Evolutionary conservation across 2,329 filamentous ascomycete genomes (phyloP).

Genomic region (Cryoendolithus antarcticus): DNA sequence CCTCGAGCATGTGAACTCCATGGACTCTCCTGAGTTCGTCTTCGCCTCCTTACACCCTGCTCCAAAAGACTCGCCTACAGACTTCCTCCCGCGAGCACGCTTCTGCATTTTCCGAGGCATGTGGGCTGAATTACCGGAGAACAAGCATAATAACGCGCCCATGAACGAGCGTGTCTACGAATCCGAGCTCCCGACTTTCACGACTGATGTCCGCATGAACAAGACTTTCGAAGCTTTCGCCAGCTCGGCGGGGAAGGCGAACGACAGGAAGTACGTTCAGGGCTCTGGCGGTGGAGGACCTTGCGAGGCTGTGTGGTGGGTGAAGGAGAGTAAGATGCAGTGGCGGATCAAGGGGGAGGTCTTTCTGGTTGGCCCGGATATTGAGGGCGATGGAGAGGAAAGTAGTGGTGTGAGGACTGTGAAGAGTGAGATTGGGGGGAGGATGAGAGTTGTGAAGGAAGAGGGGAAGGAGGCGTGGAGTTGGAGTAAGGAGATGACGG

Average conservation of each 20-base stretch:
- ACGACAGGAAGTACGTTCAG: slow-evolving; percentile 28
- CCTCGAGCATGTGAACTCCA: slow-evolving; percentile 36
- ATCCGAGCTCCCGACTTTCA: slow-evolving; percentile 70
- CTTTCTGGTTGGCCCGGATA: slow-evolving; percentile 61
- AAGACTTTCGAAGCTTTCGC: slow-evolving; percentile 63
- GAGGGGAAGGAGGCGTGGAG: slow-evolving; percentile 48
- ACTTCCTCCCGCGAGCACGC: slow-evolving; percentile 47
- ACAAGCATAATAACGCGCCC: slow-evolving; percentile 60
- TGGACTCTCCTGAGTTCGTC: slow-evolving; percentile 38
- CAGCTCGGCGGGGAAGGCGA: slow-evolving; percentile 35
- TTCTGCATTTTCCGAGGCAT: slow-evolving; percentile 79
- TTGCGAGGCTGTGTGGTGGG: slow-evolving; percentile 81
- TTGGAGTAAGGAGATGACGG: slow-evolving; percentile 68
- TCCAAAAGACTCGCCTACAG: slow-evolving; percentile 26
- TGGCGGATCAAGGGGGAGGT: slow-evolving; percentile 73
- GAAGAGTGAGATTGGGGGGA: slow-evolving; percentile 45
- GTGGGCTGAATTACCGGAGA: slow-evolving; percentile 60
- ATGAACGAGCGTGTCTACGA: slow-evolving; percentile 60
- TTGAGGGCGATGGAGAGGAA: slow-evolving; percentile 39
- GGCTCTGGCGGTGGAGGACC: slow-evolving; percentile 52
- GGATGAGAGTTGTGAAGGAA: slow-evolving; percentile 49
- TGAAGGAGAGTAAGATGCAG: slow-evolving; percentile 56
- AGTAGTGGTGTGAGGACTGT: slow-evolving; percentile 45
- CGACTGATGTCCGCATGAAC: slow-evolving; percentile 77
- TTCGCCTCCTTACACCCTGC: slow-evolving; percentile 37